Evolutionary conservation across 164 flowering plant species (phyloP), one percentile per base, ranked within the genome.

Genomic region (Tetrastigma voinierianum): DNA sequence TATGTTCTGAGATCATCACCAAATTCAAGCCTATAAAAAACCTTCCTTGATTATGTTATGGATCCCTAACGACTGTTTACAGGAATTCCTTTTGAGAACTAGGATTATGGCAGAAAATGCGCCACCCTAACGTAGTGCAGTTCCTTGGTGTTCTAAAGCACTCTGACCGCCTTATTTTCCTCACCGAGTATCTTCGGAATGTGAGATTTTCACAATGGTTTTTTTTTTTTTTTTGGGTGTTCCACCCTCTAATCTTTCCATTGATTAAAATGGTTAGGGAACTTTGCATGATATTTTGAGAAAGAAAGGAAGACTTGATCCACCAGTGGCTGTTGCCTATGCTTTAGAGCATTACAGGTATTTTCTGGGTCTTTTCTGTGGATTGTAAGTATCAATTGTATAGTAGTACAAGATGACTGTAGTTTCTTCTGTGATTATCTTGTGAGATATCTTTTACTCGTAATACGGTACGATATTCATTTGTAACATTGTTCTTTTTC

Each of bases 271-370:
- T 67, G 23, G 46, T 18, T 58, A 84, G 90, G n/a, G 87, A 73
- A 82, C 80, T 77, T 79, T 84, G 77, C 74, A 77, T 72, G 86
- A 84, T 61, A 76, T 82, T 55, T 64, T 86, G 51, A 82, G 62
- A 56, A 83, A 67, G 75, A 86, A 71, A 70, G 88, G 87, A 59
- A 73, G 77, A 74, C 80, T 86, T 57, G 84, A 83, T 73, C 72
- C 81, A 52, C 72, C 52, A 19, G 83, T 86, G 61, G 83, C 84
- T 55, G 81, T 83, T 59, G 60, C 80, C 20, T 86, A 80, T 78
- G 88, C 86, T 70, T 72, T 86, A 53, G 88, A 86, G n/a, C 61
- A 84, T 84, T 70, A 88, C 88, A 82, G 88, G 90, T 84, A 51
- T 11, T 19, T 51, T 49, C 21, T 51, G 1, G 6, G 12, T 46